Conservation (phyloP, 768 basidiomycete species). For the Leccinum arenicola region DNA sequence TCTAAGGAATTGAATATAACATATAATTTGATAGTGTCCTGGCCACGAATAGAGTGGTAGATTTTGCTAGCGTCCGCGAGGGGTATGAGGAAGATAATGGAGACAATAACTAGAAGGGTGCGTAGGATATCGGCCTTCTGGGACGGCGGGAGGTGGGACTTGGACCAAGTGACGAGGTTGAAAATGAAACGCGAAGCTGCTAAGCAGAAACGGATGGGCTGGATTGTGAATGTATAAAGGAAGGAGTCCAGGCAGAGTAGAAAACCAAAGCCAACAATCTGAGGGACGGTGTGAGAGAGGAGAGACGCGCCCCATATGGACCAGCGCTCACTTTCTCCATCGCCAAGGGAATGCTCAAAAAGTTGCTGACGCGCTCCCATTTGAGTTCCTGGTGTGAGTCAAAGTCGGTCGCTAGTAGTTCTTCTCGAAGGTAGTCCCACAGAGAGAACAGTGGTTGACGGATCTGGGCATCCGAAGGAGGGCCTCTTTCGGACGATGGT, state of each 20-base stretch:
- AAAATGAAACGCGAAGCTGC: conserved; percentile 56
- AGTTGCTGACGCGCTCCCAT: conserved; percentile 96
- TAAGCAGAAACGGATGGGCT: conserved; percentile 82
- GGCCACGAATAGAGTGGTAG: conserved; percentile 95
- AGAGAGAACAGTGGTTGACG: conserved; percentile 65
- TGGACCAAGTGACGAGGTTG: conserved; percentile 48
- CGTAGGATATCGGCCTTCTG: conserved; percentile 94
- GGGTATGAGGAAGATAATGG: conserved; percentile 71
- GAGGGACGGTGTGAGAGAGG: conserved; percentile 5
- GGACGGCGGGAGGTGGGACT: conserved; percentile 68
- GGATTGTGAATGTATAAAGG: conserved; percentile 95
- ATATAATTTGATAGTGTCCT: conserved; percentile 98
- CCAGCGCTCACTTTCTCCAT: conserved; percentile 78
- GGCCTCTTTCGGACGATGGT: conserved; percentile 14
- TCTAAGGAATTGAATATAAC: conserved; percentile 99
- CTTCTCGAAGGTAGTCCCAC: conserved; percentile 91
- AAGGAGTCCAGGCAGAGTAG: conserved; percentile 95
- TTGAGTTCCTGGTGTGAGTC: conserved; percentile 92
- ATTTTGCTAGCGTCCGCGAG: conserved; percentile 96
- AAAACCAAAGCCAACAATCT: conserved; percentile 93
- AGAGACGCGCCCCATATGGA: background rate
- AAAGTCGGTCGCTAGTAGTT: conserved; percentile 88
- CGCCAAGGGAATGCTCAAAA: conserved; percentile 86
- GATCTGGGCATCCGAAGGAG: conserved; percentile 16
- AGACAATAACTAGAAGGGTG: conserved; percentile 67